Base-by-base conservation (phyloP, 148 eudicot genomes). In the Rhododendron molle region DNA sequence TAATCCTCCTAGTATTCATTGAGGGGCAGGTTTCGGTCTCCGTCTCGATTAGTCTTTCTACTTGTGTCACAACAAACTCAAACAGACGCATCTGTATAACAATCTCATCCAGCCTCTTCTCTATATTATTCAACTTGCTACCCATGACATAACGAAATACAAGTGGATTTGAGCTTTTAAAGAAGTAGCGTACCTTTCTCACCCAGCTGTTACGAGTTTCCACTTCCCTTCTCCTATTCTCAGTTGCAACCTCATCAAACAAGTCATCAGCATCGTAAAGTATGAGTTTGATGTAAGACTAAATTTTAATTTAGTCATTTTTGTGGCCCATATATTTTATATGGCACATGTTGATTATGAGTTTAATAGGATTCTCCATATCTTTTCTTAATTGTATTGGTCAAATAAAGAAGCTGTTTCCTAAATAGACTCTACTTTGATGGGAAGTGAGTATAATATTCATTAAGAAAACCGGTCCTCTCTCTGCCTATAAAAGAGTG, bases 241-340 rank as follows among this genome's bases (percentile, higher is more conserved):
- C 65, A 18, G 40, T 38, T 38, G 5, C 5, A 38, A 18, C 65
- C 23, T 58, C 26, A 58, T 18, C 65, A 6, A 58, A 58, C 65
- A 58, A 58, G 65, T 49, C 89, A 60, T 67, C 87, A 32, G 78
- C 85, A n/a, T n/a, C n/a, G n/a, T n/a, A n/a, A n/a, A n/a, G n/a
- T n/a, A n/a, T n/a, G n/a, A n/a, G n/a, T n/a, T n/a, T n/a, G n/a
- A n/a, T n/a, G n/a, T n/a, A n/a, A n/a, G n/a, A n/a, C n/a, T n/a
- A n/a, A n/a, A n/a, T n/a, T n/a, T n/a, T n/a, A n/a, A n/a, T n/a
- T n/a, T n/a, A n/a, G n/a, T n/a, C n/a, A n/a, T n/a, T n/a, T n/a
- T n/a, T n/a, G n/a, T n/a, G n/a, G n/a, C n/a, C n/a, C n/a, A n/a
- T n/a, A n/a, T n/a, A n/a, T n/a, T n/a, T n/a, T n/a, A n/a, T n/a